phyloP scores from a whole-genome alignment of 805 yeast species.

The Saturnispora serradocipensis region DNA sequence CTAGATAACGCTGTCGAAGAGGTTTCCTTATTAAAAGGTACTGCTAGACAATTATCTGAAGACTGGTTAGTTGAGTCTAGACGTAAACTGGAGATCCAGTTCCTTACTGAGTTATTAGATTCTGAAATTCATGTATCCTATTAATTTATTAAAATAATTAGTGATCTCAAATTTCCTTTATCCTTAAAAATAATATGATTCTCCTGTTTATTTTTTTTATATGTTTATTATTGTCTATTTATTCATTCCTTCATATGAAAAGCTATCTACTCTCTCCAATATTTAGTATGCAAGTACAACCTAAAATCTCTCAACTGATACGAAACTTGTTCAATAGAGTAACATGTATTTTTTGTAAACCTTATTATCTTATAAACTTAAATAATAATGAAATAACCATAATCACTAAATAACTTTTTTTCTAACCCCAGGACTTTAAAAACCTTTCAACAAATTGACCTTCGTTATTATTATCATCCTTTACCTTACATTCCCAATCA shows the following conservation, averaged over 20 bases:
- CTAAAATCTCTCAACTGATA: neutral
- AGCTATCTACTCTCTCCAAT: neutral
- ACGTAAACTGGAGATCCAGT: slow-evolving; percentile 80
- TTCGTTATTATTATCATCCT: neutral
- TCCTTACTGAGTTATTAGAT: slow-evolving; percentile 61
- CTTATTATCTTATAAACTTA: neutral
- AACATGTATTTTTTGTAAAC: neutral
- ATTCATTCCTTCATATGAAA: neutral
- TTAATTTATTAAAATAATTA: neutral
- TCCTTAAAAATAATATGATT: neutral
- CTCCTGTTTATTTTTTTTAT: neutral
- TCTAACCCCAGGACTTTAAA: neutral
- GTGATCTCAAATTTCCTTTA: neutral
- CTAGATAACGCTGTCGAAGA: slow-evolving; percentile 88
- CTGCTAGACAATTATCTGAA: slow-evolving; percentile 82
- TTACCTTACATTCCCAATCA: slow-evolving; percentile 12
- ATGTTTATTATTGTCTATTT: neutral
- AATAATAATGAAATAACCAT: neutral
- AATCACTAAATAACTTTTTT: neutral
- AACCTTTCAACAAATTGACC: slow-evolving; percentile 4
- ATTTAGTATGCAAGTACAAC: neutral
- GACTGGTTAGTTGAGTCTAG: slow-evolving; percentile 91
- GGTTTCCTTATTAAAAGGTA: slow-evolving; percentile 80
- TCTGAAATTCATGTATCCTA: slow-evolving; percentile 45
- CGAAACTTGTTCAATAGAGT: neutral